Conservation (phyloP, 352 stramenopile species). For the Thalassiosira livingstoniorum region DNA sequence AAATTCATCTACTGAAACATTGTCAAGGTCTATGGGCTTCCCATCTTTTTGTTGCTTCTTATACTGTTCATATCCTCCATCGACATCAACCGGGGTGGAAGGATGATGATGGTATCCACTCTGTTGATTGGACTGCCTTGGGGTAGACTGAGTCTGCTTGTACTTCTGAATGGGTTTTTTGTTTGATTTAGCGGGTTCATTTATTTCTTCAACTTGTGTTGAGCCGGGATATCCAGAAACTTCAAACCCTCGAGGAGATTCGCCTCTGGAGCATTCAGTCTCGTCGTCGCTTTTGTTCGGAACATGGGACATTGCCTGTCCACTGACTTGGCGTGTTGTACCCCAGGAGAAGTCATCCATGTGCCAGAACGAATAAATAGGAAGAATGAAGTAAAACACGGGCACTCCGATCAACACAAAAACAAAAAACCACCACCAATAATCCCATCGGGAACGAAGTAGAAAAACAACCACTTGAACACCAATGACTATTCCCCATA, state of each 20-base stretch:
- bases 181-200: constrained; percentile 11
- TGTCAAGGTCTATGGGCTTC: constrained; percentile 31
- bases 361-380: constrained; percentile 58
- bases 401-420: constrained; percentile 51
- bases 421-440: constrained; percentile 57
- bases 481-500: constrained; percentile 50
- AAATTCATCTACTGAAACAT: constrained; percentile 43
- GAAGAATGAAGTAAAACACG: constrained; percentile 64
- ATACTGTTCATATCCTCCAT: constrained; percentile 24
- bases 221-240: constrained; percentile 11
- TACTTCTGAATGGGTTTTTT: background rate
- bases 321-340: constrained; percentile 44
- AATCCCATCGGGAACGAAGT: constrained; percentile 49
- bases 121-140: background rate
- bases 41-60: constrained; percentile 18
- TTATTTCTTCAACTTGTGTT: constrained; percentile 2
- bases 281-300: constrained; percentile 22
- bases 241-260: constrained; percentile 33
- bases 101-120: constrained; percentile 7
- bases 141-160: background rate
- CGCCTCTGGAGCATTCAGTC: constrained; percentile 18
- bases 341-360: constrained; percentile 68
- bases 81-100: constrained; percentile 31
- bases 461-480: constrained; percentile 58
- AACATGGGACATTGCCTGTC: background rate